These are phyloP conservation scores for Russula sp. DNA, from an alignment of 768 basidiomycete genomes.

Conservation along the genomic window DNA sequence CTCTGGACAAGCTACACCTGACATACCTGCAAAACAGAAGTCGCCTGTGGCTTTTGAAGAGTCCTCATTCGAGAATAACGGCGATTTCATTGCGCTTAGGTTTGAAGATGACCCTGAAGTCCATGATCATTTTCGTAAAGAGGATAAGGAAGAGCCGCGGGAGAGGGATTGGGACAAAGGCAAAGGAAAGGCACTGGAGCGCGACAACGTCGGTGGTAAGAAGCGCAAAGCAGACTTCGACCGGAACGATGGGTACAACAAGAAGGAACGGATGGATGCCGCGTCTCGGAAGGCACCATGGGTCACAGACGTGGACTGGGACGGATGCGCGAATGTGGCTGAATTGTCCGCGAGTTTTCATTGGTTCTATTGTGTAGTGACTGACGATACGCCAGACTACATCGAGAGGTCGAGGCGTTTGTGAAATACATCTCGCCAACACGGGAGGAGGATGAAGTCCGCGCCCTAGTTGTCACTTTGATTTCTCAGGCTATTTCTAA, in stretches of 20 bases:
- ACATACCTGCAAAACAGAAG: background rate
- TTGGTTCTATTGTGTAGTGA: constrained; percentile 13
- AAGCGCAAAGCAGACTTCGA: constrained; percentile 54
- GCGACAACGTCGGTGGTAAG: constrained; percentile 34
- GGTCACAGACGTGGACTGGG: constrained; percentile 68
- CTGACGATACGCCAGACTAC: constrained; percentile 53
- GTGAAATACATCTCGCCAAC: constrained; percentile 86
- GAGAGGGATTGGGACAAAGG: constrained; percentile 28
- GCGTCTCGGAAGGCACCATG: constrained; percentile 59
- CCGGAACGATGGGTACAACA: constrained; percentile 49
- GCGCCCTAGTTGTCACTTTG: constrained; percentile 65
- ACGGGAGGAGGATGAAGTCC: constrained; percentile 78
- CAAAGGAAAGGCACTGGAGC: constrained; percentile 25
- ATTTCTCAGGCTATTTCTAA: constrained; percentile 62
- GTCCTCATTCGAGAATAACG: constrained; percentile 20
- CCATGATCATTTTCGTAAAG: constrained; percentile 29
- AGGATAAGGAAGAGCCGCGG: constrained; percentile 8
- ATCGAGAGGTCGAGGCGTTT: constrained; percentile 83
- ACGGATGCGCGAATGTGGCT: constrained; percentile 69
- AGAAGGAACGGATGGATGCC: constrained; percentile 51
- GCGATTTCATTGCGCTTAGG: constrained; percentile 25
- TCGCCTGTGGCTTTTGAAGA: background rate
- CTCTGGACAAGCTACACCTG: constrained; percentile 16
- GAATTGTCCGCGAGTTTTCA: constrained; percentile 61
- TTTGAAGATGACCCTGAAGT: constrained; percentile 24